Percentiles rank a stretch among this genome's conserved stretches.
phyloP scores from a whole-genome alignment of 306 rosid genomes.

The Glycine latifolia region DNA sequence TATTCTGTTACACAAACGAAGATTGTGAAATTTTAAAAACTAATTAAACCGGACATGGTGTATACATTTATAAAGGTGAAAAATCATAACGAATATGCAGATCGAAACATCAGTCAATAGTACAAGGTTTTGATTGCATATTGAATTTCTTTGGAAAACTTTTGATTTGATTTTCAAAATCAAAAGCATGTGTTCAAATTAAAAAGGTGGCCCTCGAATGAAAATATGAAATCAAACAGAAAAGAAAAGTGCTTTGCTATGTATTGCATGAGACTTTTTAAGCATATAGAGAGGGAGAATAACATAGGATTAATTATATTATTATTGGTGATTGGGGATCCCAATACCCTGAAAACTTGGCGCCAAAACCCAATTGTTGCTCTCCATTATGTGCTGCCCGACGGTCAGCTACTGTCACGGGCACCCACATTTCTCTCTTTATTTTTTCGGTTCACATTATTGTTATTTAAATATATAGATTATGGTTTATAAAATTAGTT shows the following conservation, averaged over 20 bases:
- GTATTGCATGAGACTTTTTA: background rate
- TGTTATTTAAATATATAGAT: no score
- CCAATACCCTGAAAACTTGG: slow-evolving; percentile 55
- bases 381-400: background rate
- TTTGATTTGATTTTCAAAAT: slow-evolving; percentile 13
- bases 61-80: background rate
- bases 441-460: no score
- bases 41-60: background rate
- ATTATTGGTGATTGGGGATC: slow-evolving; percentile 49
- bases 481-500: no score
- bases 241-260: slow-evolving; percentile 12
- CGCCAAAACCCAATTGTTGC: slow-evolving; percentile 56
- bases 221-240: background rate
- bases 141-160: no score
- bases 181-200: background rate
- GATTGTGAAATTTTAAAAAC: background rate
- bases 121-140: background rate
- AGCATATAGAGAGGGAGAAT: background rate
- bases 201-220: background rate
- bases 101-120: background rate
- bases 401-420: no score
- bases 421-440: background rate
- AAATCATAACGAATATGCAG: background rate
- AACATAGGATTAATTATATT: background rate
- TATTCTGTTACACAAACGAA: no score